Evolutionary conservation across 2,329 filamentous ascomycete genomes (phyloP), one percentile per base, ranked within the genome.

Genomic region (Fusarium nanum): DNA sequence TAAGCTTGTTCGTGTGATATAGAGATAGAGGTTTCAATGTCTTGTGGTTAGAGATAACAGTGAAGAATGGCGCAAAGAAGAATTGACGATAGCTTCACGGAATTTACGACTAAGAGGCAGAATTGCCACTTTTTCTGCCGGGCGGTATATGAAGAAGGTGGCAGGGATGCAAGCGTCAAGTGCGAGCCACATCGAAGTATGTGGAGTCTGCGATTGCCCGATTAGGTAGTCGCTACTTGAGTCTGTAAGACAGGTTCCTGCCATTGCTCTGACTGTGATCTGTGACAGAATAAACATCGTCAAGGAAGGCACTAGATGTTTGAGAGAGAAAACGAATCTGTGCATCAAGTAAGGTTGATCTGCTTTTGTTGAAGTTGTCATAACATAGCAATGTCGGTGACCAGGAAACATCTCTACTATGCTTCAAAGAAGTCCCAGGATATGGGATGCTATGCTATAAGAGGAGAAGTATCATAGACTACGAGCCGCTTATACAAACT

Each of bases 51-150:
- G 14, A 25, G 22, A 41, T 49, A 53, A 49, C 20, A 47, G 20
- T 59, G 53, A 58, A 64, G 62, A 40, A 63, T 53, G 34, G 55
- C 59, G 56, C 52, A 53, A 56, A 27, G 25, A 64, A 53, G 50
- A 64, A 53, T 63, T 48, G 70, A 59, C 69, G 60, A 73, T 71
- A 59, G 60, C 54, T 64, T 73, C 60, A 70, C 28, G 37, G 46
- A 44, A 60, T 63, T 37, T 37, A 53, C 18, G 53, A 25, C 44
- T 47, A 41, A 41, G 48, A 46, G 47, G 45, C 27, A 54, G 55
- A 59, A 67, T 64, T 37, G 53, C 56, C 42, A 60, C 68, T 75
- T 74, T 74, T 78, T 78, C 74, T 78, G 77, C 77, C 77, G 67
- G 74, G 77, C 76, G 77, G 77, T 78, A 59, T 68, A n/a, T 37